Evolutionary conservation across 179 eudicot species (phyloP).

Genomic region (Gypsophila paniculata): DNA sequence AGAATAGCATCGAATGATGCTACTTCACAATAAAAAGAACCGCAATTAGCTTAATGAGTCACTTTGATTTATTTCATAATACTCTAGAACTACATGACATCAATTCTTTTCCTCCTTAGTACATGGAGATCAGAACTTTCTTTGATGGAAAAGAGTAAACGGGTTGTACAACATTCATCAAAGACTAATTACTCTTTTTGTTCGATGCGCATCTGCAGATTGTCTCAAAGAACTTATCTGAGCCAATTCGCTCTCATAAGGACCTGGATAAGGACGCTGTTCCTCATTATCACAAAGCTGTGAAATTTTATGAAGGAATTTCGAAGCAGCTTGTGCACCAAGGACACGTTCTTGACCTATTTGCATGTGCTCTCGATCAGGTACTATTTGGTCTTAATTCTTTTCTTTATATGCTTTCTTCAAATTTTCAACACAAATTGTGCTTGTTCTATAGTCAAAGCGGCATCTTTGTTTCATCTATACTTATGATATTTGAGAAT

Average conservation of each 20-base stretch:
- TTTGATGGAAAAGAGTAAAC: too few relatives aligned
- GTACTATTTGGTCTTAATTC: conserved; percentile 31
- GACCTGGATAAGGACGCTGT: conserved; percentile 96
- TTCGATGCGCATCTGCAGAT: conserved; percentile 47
- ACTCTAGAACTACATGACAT: too few relatives aligned
- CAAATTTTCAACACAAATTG: background rate
- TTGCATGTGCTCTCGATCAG: conserved; percentile 99
- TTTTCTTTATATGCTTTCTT: background rate
- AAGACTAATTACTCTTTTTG: background rate
- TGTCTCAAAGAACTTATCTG: conserved; percentile 75
- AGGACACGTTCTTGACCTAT: conserved; percentile 90
- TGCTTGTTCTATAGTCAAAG: background rate
- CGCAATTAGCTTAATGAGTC: too few relatives aligned
- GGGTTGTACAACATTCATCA: background rate
- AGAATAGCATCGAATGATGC: too few relatives aligned
- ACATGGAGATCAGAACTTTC: too few relatives aligned
- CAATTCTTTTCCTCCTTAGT: too few relatives aligned
- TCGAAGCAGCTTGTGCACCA: conserved; percentile 91
- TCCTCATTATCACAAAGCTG: conserved; percentile 78
- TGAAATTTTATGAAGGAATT: conserved; percentile 78
- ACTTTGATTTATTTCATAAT: too few relatives aligned
- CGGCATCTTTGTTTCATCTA: background rate
- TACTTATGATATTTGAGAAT: background rate
- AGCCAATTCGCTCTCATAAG: conserved; percentile 93
- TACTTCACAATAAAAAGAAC: too few relatives aligned